Base-by-base conservation (phyloP, 2,329 filamentous ascomycete genomes). In the Alternaria conjuncta region DNA sequence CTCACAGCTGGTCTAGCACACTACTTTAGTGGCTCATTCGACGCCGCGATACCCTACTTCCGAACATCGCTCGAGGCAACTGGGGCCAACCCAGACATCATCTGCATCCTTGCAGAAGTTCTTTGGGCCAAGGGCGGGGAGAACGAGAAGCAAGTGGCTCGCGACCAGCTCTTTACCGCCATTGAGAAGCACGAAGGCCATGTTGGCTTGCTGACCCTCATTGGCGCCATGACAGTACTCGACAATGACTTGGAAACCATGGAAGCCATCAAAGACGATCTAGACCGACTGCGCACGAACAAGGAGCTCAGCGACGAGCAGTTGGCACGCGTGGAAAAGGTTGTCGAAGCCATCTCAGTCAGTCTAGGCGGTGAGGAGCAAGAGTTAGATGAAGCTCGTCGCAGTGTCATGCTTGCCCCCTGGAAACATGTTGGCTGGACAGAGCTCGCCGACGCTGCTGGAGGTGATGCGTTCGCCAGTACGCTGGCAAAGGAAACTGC, bases 81-180 rank as follows among this genome's bases (percentile, higher is more conserved):
- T 1, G 83, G 87, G 28, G 87, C 87, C 41, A 89, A 93, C 65
- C 91, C 94, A 0, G 94, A 97, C 74, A 91, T 95, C 1, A 90
- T 94, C 0, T 97, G 94, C 74, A 85, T 97, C 12, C 85, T 98
- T 12, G 92, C 94, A 0, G 93, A 98, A 79, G 92, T 98, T 0
- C 86, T 98, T 0, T 99, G 96, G 95, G 94, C 94, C 0, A 93
- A 93, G 68, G 94, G 92, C 9, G 89, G 89, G 0, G 88, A 90
- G 7, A 86, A 89, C 1, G 92, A 94, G 59, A 88, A 90, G 50
- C 88, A 90, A 54, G 89, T 92, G 65, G 94, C 95, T 15, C 87
- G 93, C 4, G 89, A 92, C 56, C 88, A 92, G 67, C 85, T 99
- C 1, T 95, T 97, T 73, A 89, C 90, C 13, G 90, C 92, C 36